phyloP scores from a whole-genome alignment of 2,329 filamentous ascomycete genomes.

The Talaromyces sp. region DNA sequence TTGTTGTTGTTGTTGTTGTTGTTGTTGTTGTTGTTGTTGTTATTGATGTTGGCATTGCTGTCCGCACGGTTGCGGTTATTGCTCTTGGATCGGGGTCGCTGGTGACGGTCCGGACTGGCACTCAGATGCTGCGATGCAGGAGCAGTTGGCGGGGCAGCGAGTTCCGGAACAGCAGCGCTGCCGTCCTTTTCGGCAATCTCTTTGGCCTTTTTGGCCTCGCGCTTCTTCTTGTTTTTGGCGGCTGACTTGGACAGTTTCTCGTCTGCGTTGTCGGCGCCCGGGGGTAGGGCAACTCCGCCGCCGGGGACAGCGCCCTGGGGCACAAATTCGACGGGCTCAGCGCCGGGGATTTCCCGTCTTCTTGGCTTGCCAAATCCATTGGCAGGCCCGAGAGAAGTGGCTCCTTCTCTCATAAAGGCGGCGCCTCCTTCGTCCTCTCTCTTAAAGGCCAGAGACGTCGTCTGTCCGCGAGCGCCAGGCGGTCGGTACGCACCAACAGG shows the following conservation, averaged over 20 bases:
- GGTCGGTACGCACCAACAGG: constrained; percentile 95
- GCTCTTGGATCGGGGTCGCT: constrained; percentile 7
- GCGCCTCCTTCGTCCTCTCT: constrained; percentile 94
- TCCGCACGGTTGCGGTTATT: constrained; percentile 13
- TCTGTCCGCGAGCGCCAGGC: constrained; percentile 81
- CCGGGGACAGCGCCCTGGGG: constrained; percentile 65
- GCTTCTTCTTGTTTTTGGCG: constrained; percentile 98
- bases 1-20: constrained; percentile 11
- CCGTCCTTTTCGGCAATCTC: constrained; percentile 61
- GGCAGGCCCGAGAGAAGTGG: constrained; percentile 54
- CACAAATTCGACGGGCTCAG: constrained; percentile 61
- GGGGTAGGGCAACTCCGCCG: constrained; percentile 60
- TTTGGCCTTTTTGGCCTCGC: constrained; percentile 84
- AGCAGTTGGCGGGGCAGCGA: constrained; percentile 51
- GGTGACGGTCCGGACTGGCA: constrained; percentile 22
- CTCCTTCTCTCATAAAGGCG: constrained; percentile 72
- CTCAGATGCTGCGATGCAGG: constrained; percentile 40
- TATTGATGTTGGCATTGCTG: constrained; percentile 10
- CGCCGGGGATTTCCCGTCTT: constrained; percentile 78
- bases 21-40: neutral
- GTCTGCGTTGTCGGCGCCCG: constrained; percentile 57
- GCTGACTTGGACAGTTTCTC: constrained; percentile 76
- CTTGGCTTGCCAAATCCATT: constrained; percentile 75
- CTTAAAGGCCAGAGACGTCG: constrained; percentile 91
- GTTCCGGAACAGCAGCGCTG: constrained; percentile 41